Percentiles rank a stretch among this genome's conserved stretches.
These are phyloP conservation scores for Coemansia sp. DNA, from an alignment of 192 early-diverging fungal genomes.

Conservation along the genomic window DNA sequence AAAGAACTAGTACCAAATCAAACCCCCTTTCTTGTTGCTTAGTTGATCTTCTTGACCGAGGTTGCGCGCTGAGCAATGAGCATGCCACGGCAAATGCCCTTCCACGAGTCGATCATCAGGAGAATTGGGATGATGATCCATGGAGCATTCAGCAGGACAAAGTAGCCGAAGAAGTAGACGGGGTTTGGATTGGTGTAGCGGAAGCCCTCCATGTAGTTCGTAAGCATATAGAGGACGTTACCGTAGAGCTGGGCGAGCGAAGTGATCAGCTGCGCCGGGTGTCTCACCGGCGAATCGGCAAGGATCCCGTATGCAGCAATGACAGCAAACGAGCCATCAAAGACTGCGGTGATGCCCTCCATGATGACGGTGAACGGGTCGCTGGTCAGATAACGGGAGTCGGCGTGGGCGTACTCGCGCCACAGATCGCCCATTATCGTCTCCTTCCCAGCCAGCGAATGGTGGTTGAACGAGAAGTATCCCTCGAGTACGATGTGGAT, in stretches of 20 bases:
- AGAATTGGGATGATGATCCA: conserved; percentile 79
- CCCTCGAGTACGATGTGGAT: conserved; percentile 86
- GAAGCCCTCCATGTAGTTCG: conserved; percentile 67
- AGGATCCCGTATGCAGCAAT: conserved; percentile 60
- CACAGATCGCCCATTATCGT: conserved; percentile 73
- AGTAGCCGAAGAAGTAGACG: conserved; percentile 90
- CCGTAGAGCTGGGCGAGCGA: conserved; percentile 80
- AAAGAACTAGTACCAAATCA: too few species aligned
- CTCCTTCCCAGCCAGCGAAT: conserved; percentile 66
- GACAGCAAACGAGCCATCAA: conserved; percentile 64
- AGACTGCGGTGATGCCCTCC: conserved; percentile 85
- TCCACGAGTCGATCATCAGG: conserved; percentile 54
- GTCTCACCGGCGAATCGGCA: conserved; percentile 55
- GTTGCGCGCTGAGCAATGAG: conserved; percentile 53
- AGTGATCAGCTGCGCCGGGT: conserved; percentile 60
- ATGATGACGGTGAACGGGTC: conserved; percentile 83
- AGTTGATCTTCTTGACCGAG: conserved; percentile 48
- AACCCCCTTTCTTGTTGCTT: conserved; percentile 1
- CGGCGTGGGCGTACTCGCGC: conserved; percentile 89
- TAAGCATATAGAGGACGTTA: conserved; percentile 78
- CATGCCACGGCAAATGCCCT: conserved; percentile 59
- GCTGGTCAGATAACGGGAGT: conserved; percentile 83
- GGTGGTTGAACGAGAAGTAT: conserved; percentile 77
- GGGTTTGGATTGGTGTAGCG: conserved; percentile 71
- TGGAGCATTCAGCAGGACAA: conserved; percentile 75